phyloP scores from a whole-genome alignment of 2,329 filamentous ascomycete species.

The Claviceps sp. region DNA sequence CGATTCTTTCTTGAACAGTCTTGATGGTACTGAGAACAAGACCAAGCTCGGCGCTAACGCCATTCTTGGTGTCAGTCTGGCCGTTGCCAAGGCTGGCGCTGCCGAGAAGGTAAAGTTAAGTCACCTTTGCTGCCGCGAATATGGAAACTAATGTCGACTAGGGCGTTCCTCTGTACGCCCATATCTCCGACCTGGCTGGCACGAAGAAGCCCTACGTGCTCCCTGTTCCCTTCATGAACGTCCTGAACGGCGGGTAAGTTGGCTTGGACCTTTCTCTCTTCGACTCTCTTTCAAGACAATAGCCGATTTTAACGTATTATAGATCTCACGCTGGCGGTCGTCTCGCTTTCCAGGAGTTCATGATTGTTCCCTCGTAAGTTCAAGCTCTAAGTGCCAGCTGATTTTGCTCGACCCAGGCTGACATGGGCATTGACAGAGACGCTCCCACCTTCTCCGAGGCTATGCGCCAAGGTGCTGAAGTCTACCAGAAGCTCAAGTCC shows the following conservation, averaged over 20 bases:
- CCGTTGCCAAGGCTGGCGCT: constrained; percentile 76
- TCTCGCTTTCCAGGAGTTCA: constrained; percentile 91
- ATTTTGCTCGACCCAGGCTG: constrained; percentile 5
- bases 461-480: constrained; percentile 90
- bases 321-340: constrained; percentile 94
- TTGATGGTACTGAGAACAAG: constrained; percentile 79
- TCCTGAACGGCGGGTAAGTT: constrained; percentile 60
- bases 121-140: neutral
- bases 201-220: constrained; percentile 89
- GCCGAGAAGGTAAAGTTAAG: constrained; percentile 56
- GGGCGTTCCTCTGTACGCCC: constrained; percentile 74
- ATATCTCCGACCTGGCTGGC: constrained; percentile 75
- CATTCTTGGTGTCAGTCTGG: constrained; percentile 74
- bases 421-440: constrained; percentile 31
- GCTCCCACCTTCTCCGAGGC: constrained; percentile 90
- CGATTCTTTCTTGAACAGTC: constrained; percentile 73
- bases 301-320: neutral
- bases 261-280: neutral
- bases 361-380: constrained; percentile 73
- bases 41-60: constrained; percentile 79
- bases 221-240: constrained; percentile 87
- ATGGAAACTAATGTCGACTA: constrained; percentile 13
- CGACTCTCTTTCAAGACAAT: neutral
- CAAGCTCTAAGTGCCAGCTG: neutral
- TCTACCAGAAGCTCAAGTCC: constrained; percentile 95